phyloP scores from a whole-genome alignment of 179 eudicot genomes.

The Silene coronaria region DNA sequence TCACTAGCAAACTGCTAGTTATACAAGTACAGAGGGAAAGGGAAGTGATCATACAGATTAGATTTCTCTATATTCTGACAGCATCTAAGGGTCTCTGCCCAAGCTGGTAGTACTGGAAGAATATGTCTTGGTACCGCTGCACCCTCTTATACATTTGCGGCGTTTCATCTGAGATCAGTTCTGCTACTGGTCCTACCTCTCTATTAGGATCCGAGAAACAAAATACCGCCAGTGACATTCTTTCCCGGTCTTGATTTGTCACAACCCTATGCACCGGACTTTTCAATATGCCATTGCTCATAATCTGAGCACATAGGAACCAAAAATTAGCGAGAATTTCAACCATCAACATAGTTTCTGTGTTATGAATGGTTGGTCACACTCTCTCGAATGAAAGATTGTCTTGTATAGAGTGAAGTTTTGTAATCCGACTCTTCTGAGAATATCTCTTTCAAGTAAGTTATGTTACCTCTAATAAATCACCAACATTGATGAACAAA shows the following conservation, averaged over 20 bases:
- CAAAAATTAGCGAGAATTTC: neutral
- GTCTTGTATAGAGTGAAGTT: no score
- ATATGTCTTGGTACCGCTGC: constrained; percentile 9
- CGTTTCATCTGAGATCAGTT: constrained; percentile 15
- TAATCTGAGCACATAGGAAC: neutral
- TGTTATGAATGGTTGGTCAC: neutral
- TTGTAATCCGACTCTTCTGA: neutral
- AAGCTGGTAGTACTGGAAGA: constrained; percentile 15
- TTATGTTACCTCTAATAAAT: constrained; percentile 22
- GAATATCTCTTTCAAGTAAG: neutral
- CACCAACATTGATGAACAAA: constrained; percentile 22
- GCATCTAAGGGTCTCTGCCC: constrained; percentile 19
- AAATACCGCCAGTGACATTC: constrained; percentile 15
- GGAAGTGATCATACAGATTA: constrained; percentile 10
- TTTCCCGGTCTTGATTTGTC: constrained; percentile 14
- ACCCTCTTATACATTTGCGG: constrained; percentile 16
- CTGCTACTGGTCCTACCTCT: constrained; percentile 14
- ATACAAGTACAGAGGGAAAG: neutral
- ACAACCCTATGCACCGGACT: constrained; percentile 21
- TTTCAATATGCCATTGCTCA: constrained; percentile 21
- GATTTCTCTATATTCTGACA: constrained; percentile 10
- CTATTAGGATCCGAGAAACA: constrained; percentile 11
- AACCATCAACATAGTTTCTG: neutral
- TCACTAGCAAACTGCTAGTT: neutral
- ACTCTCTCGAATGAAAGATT: no score